These are phyloP conservation scores for Rubroboletus satanas DNA, from an alignment of 768 basidiomycete genomes.

Conservation along the genomic window DNA sequence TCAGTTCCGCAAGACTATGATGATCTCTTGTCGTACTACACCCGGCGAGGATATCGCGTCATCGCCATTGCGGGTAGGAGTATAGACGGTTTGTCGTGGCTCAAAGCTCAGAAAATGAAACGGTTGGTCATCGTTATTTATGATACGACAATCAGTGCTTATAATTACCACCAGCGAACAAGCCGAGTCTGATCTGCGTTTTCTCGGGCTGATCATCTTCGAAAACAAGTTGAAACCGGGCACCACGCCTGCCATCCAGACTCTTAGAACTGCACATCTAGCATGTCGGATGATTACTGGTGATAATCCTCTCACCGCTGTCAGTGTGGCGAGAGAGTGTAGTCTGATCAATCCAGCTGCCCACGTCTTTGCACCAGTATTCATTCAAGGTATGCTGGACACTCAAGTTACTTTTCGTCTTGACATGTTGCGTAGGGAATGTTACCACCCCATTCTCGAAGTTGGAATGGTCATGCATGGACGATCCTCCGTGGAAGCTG, in stretches of 20 bases:
- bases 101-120: constrained; percentile 95
- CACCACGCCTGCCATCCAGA: constrained; percentile 86
- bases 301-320: constrained; percentile 93
- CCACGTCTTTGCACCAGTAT: constrained; percentile 82
- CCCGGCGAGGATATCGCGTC: constrained; percentile 92
- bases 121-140: constrained; percentile 46
- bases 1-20: constrained; percentile 95
- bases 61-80: constrained; percentile 98
- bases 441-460: constrained; percentile 50
- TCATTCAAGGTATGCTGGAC: constrained; percentile 55
- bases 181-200: constrained; percentile 85
- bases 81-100: constrained; percentile 90
- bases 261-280: constrained; percentile 82
- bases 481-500: constrained; percentile 78
- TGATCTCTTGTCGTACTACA: constrained; percentile 94
- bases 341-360: constrained; percentile 82
- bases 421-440: constrained; percentile 43
- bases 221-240: constrained; percentile 96
- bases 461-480: constrained; percentile 89
- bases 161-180: constrained; percentile 61
- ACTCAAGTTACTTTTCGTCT: not conserved
- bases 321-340: constrained; percentile 95
- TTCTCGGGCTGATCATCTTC: constrained; percentile 94
- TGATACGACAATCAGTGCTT: constrained; percentile 1
- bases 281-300: constrained; percentile 98